Evolutionary conservation across 441 rosid genomes (phyloP).

Genomic region (Mallotus japonicus): DNA sequence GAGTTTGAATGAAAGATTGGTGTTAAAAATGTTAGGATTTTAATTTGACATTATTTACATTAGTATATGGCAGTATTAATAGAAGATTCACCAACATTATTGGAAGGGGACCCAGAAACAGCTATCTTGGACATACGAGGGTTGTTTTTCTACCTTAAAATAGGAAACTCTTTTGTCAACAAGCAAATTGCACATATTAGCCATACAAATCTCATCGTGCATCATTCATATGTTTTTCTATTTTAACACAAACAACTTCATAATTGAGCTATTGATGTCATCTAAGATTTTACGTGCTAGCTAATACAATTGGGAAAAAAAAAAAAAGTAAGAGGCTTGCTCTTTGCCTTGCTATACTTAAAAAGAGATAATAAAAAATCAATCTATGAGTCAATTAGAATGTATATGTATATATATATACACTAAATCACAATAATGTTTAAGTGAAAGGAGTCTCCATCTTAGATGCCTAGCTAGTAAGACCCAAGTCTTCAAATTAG

Average conservation of each 20-base stretch:
- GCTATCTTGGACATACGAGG: constrained; percentile 36
- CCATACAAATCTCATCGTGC: neutral
- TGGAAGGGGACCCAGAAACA: constrained; percentile 38
- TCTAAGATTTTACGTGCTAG: neutral
- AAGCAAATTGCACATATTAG: constrained; percentile 17
- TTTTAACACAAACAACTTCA: constrained; percentile 11
- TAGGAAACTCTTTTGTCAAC: constrained; percentile 30
- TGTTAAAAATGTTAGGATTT: neutral
- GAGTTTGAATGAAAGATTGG: neutral
- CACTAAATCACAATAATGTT: neutral
- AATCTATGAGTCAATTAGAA: no score
- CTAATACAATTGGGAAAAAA: neutral
- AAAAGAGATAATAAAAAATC: neutral
- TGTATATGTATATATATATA: no score
- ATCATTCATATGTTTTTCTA: neutral
- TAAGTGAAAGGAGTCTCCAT: neutral
- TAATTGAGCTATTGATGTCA: neutral
- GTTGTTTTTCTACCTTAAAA: constrained; percentile 34
- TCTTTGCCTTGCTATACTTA: neutral
- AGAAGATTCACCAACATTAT: constrained; percentile 22
- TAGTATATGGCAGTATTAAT: neutral
- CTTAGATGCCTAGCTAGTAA: neutral
- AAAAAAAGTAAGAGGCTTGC: neutral
- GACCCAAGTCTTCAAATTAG: constrained; percentile 14
- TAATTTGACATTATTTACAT: neutral